phyloP scores from a whole-genome alignment of 257 asterid genomes.

The Forsythia viridissima region DNA sequence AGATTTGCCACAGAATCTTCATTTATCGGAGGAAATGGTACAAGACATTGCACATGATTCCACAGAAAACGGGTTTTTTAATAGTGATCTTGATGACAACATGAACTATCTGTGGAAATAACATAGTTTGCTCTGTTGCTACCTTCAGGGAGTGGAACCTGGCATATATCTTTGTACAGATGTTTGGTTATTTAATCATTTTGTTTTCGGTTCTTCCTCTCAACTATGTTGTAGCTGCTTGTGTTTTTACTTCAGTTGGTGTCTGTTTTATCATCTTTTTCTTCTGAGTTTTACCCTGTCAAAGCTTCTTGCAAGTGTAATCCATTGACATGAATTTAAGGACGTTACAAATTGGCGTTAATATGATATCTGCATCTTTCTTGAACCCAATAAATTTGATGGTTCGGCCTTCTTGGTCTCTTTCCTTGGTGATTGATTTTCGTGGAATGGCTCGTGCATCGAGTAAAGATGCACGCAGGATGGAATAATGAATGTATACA shows the following conservation, averaged over 20 bases:
- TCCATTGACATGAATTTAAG: constrained; percentile 29
- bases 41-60: constrained; percentile 66
- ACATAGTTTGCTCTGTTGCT: constrained; percentile 27
- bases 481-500: no score
- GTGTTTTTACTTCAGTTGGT: constrained; percentile 32
- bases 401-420: background rate
- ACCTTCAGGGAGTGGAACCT: constrained; percentile 15
- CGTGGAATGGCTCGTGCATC: background rate
- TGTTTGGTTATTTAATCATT: constrained; percentile 21
- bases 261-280: background rate
- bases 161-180: constrained; percentile 53
- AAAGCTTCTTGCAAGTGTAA: constrained; percentile 49
- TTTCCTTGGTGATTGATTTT: background rate
- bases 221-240: constrained; percentile 28
- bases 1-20: constrained; percentile 53
- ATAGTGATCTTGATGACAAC: constrained; percentile 66
- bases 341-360: background rate
- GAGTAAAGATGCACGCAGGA: no score
- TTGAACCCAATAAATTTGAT: background rate
- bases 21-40: constrained; percentile 58
- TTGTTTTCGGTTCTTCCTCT: background rate
- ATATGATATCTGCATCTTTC: background rate
- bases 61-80: constrained; percentile 68
- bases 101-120: constrained; percentile 78
- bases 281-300: constrained; percentile 25